Evolutionary conservation across 1,284 basidiomycete species (phyloP).

Genomic region (Fereydounia khargensis): DNA sequence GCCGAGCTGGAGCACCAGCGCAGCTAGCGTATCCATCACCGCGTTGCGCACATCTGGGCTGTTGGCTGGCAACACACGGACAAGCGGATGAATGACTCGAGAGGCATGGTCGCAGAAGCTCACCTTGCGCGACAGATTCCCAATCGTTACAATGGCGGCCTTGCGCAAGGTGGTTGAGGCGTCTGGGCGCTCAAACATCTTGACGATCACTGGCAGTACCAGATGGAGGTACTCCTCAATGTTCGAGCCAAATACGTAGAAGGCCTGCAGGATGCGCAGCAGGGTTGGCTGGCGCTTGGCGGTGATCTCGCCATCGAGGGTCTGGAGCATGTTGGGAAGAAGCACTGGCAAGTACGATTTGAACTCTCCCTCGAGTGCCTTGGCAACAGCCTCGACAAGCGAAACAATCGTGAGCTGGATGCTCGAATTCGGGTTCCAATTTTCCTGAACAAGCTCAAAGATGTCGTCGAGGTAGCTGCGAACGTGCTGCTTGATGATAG

Average conservation of each 20-base stretch:
- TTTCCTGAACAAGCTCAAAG: slow-evolving; percentile 54
- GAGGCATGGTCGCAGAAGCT: slow-evolving; percentile 99
- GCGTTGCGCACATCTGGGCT: slow-evolving; percentile 71
- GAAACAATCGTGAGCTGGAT: slow-evolving; percentile 90
- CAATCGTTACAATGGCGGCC: slow-evolving; percentile 85
- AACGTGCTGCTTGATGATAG: slow-evolving; percentile 96
- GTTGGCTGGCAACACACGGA: slow-evolving; percentile 79
- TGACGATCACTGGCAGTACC: slow-evolving; percentile 90
- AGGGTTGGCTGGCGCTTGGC: slow-evolving; percentile 66
- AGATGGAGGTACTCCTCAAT: slow-evolving; percentile 98
- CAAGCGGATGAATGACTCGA: slow-evolving; percentile 91
- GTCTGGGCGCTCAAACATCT: slow-evolving; percentile 82
- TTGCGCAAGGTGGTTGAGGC: slow-evolving; percentile 75
- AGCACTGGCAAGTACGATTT: slow-evolving; percentile 93
- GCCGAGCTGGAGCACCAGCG: slow-evolving; percentile 87
- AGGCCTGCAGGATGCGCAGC: slow-evolving; percentile 86
- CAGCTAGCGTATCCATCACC: slow-evolving; percentile 90
- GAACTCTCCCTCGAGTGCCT: slow-evolving; percentile 94
- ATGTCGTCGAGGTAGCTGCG: slow-evolving; percentile 65
- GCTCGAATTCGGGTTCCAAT: slow-evolving; percentile 64
- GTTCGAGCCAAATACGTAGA: slow-evolving; percentile 90
- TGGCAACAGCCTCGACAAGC: slow-evolving; percentile 89
- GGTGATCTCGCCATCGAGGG: slow-evolving; percentile 64
- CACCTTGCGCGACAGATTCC: slow-evolving; percentile 84
- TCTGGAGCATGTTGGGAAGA: slow-evolving; percentile 79